Percentiles rank a stretch among this genome's conserved stretches.
These are phyloP conservation scores for Heterobasidion annosum DNA, from an alignment of 1,284 basidiomycete genomes.

Conservation along the genomic window DNA sequence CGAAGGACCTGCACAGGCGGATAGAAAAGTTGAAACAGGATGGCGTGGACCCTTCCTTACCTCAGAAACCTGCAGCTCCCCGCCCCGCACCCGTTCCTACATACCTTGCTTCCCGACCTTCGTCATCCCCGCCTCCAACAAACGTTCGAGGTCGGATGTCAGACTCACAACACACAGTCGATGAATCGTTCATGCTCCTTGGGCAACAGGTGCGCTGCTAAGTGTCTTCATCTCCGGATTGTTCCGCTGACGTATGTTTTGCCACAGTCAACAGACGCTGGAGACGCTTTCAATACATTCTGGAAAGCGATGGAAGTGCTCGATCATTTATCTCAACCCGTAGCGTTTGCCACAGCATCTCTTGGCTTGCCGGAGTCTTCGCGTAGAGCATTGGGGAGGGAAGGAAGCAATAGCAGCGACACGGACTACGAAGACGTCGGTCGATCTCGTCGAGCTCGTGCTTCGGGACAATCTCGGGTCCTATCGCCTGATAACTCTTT, in stretches of 20 bases:
- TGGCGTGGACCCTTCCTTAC: constrained; percentile 59
- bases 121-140: constrained; percentile 12
- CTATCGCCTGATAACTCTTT: constrained; percentile 20
- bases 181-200: constrained; percentile 79
- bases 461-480: constrained; percentile 20
- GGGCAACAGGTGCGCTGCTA: constrained; percentile 45
- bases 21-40: constrained; percentile 63
- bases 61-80: constrained; percentile 23
- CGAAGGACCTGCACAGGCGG: constrained; percentile 58
- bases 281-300: constrained; percentile 77
- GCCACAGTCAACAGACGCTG: constrained; percentile 51
- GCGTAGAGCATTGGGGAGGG: constrained; percentile 24
- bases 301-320: constrained; percentile 79
- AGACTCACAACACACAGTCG: constrained; percentile 69
- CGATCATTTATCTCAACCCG: constrained; percentile 73
- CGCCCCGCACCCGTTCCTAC: constrained; percentile 12
- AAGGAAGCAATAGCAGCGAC: constrained; percentile 50
- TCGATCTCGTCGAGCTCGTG: constrained; percentile 12
- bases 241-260: background rate
- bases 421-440: constrained; percentile 50
- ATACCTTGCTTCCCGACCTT: constrained; percentile 9
- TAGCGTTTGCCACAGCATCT: constrained; percentile 77
- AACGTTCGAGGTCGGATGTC: constrained; percentile 31
- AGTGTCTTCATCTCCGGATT: background rate
- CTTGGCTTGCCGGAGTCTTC: constrained; percentile 35